Base-by-base conservation (phyloP, 352 stramenopile species). In the Globisporangium viniferum region DNA sequence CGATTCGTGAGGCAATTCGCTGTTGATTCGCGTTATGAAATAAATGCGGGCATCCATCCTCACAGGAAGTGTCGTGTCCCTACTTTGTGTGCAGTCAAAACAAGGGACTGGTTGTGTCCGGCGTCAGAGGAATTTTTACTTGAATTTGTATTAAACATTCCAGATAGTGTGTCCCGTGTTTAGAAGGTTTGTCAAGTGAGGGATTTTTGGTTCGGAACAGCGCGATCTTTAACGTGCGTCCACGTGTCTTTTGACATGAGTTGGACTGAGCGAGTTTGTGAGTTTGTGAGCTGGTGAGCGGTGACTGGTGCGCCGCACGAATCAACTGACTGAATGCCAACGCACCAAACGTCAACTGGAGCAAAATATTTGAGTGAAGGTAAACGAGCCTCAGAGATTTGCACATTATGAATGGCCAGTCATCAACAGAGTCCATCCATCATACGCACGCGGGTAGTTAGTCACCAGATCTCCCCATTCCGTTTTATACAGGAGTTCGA, bases 141-240 rank as follows among this genome's bases (percentile, higher is more conserved):
- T 3, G 1, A 18, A 7, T n/a, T n/a, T 49, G 18, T n/a, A 8
- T 6, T 0, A n/a, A 49, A 10, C 14, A n/a, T 18, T 49, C 15
- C 20, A 53, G 12, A 44, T 1, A 4, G 4, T 0, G 5, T 9
- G 20, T 62, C 58, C 22, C 59, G 67, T 57, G 8, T 31, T 15
- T 29, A 27, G 15, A 24, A n/a, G 7, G 5, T 6, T 29, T 14
- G n/a, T 51, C 14, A 18, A 63, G 18, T n/a, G 33, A 27, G 39
- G 31, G 58, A 59, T n/a, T 18, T 36, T 27, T 1, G 3, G 10
- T 59, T 59, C 22, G 54, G 54, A 27, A 59, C 54, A 31, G 27
- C 8, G 24, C 54, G 54, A 59, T 59, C 54, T 59, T 59, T 59
- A 59, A 59, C 10, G 54, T 41, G 54, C 54, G 54, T 59, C 54